A percentile compares a stretch with the other conserved stretches of the same genome.
phyloP scores from a whole-genome alignment of 495 filamentous ascomycete species.

The Thozetella sp. region DNA sequence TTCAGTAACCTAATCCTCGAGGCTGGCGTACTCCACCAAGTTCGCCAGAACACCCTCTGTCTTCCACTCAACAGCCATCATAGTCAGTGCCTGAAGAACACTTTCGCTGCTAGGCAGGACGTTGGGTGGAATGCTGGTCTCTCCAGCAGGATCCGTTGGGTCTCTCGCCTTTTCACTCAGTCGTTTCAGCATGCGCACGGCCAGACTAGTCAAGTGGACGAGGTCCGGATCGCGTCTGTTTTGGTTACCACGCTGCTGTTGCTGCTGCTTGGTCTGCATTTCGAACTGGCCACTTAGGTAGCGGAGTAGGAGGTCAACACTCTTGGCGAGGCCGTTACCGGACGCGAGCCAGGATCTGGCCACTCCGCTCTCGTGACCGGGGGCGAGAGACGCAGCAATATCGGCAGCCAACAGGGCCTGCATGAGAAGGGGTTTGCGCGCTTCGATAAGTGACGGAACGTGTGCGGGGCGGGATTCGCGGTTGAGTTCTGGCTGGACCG shows the following conservation, averaged over 20 bases:
- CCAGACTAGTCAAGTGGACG: slow-evolving; percentile 67
- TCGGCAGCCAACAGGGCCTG: slow-evolving; percentile 92
- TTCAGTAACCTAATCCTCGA: slow-evolving; percentile 61
- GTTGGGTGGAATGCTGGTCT: slow-evolving; percentile 56
- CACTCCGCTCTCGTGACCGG: slow-evolving; percentile 68
- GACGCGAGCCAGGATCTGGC: slow-evolving; percentile 84
- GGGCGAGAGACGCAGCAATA: slow-evolving; percentile 75
- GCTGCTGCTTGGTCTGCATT: slow-evolving; percentile 32
- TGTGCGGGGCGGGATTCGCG: slow-evolving; percentile 35
- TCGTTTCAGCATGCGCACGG: slow-evolving; percentile 68
- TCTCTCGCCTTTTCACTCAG: slow-evolving; percentile 74
- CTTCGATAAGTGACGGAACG: slow-evolving; percentile 68
- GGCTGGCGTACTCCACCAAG: slow-evolving; percentile 68
- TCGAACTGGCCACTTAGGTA: slow-evolving; percentile 64
- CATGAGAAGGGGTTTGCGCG: slow-evolving; percentile 82
- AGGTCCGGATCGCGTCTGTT: slow-evolving; percentile 45
- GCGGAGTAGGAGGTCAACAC: slow-evolving; percentile 72
- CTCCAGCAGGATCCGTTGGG: slow-evolving; percentile 45
- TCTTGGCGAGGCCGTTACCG: slow-evolving; percentile 82
- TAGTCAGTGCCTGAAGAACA: slow-evolving; percentile 68
- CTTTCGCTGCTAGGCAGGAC: slow-evolving; percentile 71
- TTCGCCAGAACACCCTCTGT: slow-evolving; percentile 68
- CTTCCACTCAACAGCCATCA: slow-evolving; percentile 53
- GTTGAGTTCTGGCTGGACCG: slow-evolving; percentile 53
- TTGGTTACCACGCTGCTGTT: slow-evolving; percentile 27